These are phyloP conservation scores for Kwoniella mangroviensis DNA, from an alignment of 768 basidiomycete genomes.

Conservation along the genomic window DNA sequence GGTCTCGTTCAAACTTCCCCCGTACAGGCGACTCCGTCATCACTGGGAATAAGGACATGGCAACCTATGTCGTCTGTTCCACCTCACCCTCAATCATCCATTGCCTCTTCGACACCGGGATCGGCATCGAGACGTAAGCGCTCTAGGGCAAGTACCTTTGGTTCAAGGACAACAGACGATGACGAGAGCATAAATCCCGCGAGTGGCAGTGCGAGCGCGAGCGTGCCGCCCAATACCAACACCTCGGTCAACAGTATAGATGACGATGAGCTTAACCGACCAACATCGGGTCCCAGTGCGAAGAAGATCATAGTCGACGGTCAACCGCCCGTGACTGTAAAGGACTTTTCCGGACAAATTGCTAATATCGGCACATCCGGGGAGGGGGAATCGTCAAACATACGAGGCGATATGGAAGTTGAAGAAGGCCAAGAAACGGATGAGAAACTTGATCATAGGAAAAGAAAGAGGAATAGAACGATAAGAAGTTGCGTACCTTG, in stretches of 20 bases:
- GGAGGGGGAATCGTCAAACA: slow-evolving; percentile 4
- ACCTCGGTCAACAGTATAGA: background rate
- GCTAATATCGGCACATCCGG: background rate
- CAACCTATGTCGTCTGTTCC: slow-evolving; percentile 5
- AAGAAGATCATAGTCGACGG: background rate
- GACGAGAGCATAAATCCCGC: background rate
- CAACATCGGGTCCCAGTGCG: background rate
- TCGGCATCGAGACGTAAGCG: background rate
- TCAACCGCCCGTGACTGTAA: background rate
- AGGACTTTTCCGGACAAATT: slow-evolving; percentile 8
- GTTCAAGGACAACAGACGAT: slow-evolving; percentile 22
- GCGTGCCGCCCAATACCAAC: background rate
- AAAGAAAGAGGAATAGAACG: slow-evolving; percentile 85
- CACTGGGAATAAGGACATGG: background rate
- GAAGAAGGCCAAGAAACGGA: slow-evolving; percentile 27
- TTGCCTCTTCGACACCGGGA: background rate
- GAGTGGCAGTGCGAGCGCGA: background rate
- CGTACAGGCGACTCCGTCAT: background rate
- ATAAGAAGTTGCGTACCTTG: slow-evolving; percentile 81
- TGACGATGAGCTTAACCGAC: background rate
- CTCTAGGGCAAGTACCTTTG: slow-evolving; percentile 20
- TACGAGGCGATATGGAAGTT: slow-evolving; percentile 4
- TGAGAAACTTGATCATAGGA: slow-evolving; percentile 62
- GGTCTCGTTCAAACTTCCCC: slow-evolving; percentile 10
- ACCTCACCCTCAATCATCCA: background rate